Percentiles rank a stretch among this genome's conserved stretches.
These are phyloP conservation scores for Zoysia matrella DNA, from an alignment of 202 grass and related monocot genomes.

Conservation along the genomic window DNA sequence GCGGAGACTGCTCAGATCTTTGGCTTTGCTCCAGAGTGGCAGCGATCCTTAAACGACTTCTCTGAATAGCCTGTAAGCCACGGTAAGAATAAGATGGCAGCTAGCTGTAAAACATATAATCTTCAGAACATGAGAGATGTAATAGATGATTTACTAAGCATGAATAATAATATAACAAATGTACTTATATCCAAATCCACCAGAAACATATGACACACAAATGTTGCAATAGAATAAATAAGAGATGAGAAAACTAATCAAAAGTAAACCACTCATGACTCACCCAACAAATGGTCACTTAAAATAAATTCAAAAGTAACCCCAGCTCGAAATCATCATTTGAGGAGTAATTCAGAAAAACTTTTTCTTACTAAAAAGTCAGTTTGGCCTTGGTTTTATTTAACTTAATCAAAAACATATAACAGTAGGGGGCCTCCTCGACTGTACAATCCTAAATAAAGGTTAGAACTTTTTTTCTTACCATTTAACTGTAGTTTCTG, in stretches of 20 bases:
- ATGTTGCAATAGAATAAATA: not conserved
- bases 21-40: constrained; percentile 46
- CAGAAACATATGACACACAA: not conserved
- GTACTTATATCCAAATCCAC: not conserved
- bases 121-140: not conserved
- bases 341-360: not conserved
- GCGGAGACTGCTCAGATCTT: constrained; percentile 32
- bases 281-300: constrained; percentile 7
- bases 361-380: not conserved
- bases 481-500: not conserved
- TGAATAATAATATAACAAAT: not conserved
- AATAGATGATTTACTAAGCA: not conserved
- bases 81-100: constrained; percentile 15
- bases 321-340: not conserved
- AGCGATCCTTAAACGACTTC: constrained; percentile 56
- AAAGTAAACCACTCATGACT: not conserved
- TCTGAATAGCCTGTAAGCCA: constrained; percentile 63
- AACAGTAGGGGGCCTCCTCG: too few relatives aligned
- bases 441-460: too few relatives aligned
- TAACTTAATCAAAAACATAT: too few relatives aligned
- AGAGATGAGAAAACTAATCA: not conserved
- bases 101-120: constrained; percentile 14
- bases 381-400: too few relatives aligned
- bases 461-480: too few relatives aligned
- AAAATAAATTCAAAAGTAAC: not conserved